phyloP scores from a whole-genome alignment of 192 early-diverging fungal genomes.

The Coemansia sp. region DNA sequence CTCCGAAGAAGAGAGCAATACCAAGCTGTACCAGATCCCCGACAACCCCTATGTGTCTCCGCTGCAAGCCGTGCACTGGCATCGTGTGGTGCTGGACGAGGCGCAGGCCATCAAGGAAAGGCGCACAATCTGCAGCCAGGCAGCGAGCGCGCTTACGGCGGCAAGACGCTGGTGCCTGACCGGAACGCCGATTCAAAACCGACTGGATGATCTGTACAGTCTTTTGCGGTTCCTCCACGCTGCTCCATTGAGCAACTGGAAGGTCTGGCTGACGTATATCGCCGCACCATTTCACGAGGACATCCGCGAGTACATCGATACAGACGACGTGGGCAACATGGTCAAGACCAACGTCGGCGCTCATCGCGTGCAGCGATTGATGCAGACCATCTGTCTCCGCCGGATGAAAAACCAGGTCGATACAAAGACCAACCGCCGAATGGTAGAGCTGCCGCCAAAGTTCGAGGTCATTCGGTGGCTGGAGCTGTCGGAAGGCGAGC shows the following conservation, averaged over 20 bases:
- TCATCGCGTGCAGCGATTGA: constrained; percentile 45
- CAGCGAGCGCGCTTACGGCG: constrained; percentile 65
- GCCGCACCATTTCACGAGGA: constrained; percentile 68
- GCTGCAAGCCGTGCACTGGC: constrained; percentile 66
- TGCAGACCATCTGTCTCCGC: constrained; percentile 61
- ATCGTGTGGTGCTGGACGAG: constrained; percentile 89
- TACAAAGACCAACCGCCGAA: constrained; percentile 64
- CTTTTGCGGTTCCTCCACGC: constrained; percentile 78
- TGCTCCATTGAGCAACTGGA: constrained; percentile 64
- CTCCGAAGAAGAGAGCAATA: constrained; percentile 35
- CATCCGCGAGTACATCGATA: constrained; percentile 32
- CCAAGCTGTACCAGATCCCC: constrained; percentile 30
- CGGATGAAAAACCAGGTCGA: constrained; percentile 81
- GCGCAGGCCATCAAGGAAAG: constrained; percentile 89
- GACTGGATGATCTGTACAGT: constrained; percentile 82
- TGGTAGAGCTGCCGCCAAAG: constrained; percentile 73
- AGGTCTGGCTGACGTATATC: constrained; percentile 77
- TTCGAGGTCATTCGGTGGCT: constrained; percentile 60
- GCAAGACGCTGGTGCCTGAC: constrained; percentile 84
- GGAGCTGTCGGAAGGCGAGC: constrained; percentile 61
- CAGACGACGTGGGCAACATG: constrained; percentile 14
- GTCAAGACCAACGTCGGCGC: constrained; percentile 27
- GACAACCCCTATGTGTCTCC: constrained; percentile 46
- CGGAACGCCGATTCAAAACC: constrained; percentile 88
- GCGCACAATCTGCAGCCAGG: constrained; percentile 69